Evolutionary conservation across 2,329 filamentous ascomycete genomes (phyloP).

Genomic region (Sporothrix brasiliensis): DNA sequence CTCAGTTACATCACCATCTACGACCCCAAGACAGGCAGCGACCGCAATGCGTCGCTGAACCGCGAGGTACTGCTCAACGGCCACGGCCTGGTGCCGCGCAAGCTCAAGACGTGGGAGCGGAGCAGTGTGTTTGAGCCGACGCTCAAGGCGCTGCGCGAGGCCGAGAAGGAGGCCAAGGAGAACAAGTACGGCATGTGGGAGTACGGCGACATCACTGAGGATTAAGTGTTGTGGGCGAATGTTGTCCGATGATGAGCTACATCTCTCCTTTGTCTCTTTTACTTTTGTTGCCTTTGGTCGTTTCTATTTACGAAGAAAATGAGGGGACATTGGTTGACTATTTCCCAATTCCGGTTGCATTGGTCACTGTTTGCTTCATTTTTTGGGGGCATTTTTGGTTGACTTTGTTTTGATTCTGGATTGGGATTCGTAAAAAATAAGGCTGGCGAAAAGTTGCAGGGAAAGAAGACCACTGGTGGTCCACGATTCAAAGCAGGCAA

Average conservation of each 20-base stretch:
- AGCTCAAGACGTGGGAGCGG: slow-evolving; percentile 89
- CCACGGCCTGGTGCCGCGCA: slow-evolving; percentile 86
- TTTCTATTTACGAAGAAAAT: slow-evolving; percentile 1
- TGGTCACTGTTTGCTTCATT: neutral
- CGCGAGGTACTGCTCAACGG: slow-evolving; percentile 82
- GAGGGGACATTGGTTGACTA: neutral
- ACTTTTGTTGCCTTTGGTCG: neutral
- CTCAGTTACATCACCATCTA: slow-evolving; percentile 85
- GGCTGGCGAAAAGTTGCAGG: neutral
- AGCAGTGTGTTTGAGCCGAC: slow-evolving; percentile 69
- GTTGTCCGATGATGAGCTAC: no score
- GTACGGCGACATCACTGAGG: slow-evolving; percentile 94
- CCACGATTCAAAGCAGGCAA: neutral
- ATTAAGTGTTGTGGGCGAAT: slow-evolving; percentile 52
- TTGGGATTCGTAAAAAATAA: slow-evolving; percentile 3
- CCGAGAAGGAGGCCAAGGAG: slow-evolving; percentile 77
- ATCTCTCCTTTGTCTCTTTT: neutral
- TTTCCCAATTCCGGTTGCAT: neutral
- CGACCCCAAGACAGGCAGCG: slow-evolving; percentile 68
- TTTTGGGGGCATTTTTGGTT: neutral
- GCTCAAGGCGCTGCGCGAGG: slow-evolving; percentile 70
- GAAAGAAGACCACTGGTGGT: neutral
- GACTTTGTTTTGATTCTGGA: neutral
- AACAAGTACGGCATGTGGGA: slow-evolving; percentile 92
- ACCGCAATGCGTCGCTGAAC: slow-evolving; percentile 79